phyloP scores from a whole-genome alignment of 2,329 filamentous ascomycete species.

The Exophiala sp. region DNA sequence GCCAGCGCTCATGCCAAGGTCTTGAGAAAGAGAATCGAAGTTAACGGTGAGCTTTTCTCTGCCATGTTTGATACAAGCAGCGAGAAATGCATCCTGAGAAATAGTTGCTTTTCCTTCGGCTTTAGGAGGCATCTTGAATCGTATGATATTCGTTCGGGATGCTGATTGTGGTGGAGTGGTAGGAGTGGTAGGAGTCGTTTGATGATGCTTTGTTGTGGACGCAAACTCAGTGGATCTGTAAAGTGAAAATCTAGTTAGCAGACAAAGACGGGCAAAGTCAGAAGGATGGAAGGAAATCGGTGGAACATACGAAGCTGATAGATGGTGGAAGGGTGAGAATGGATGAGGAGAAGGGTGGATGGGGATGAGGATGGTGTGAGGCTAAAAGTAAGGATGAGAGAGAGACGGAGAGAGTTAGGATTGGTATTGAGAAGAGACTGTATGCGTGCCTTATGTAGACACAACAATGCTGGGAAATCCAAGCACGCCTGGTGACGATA shows the following conservation, averaged over 20 bases:
- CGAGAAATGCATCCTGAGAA: slow-evolving; percentile 19
- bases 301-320: neutral
- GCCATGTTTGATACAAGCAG: slow-evolving; percentile 23
- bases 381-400: neutral
- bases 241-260: neutral
- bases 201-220: neutral
- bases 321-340: too few relatives aligned
- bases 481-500: neutral
- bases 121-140: slow-evolving; percentile 14
- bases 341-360: neutral
- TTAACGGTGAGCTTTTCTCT: slow-evolving; percentile 23
- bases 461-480: neutral
- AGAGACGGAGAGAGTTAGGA: neutral
- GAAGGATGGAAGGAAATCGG: neutral
- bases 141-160: neutral
- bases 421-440: neutral
- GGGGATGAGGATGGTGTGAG: neutral
- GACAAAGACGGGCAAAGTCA: neutral
- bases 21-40: slow-evolving; percentile 19
- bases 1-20: slow-evolving; percentile 23
- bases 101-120: slow-evolving; percentile 8
- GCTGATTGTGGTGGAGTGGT: neutral
- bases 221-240: neutral
- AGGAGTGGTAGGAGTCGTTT: too few relatives aligned
- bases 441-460: neutral